These are phyloP conservation scores for Cryptococcus jaspeensis DNA, from an alignment of 1,284 basidiomycete genomes.

Conservation along the genomic window DNA sequence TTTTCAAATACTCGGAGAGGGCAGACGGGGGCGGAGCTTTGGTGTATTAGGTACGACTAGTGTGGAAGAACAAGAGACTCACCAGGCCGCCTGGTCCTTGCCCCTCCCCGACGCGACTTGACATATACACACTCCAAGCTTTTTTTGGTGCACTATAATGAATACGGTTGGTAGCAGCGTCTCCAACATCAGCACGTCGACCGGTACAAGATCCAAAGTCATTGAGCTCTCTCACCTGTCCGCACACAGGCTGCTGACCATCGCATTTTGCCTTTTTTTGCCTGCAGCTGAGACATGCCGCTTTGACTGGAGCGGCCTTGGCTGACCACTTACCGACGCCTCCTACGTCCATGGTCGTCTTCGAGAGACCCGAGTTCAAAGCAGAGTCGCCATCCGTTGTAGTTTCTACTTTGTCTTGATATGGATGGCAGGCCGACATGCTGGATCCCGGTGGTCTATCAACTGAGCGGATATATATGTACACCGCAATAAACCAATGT, in stretches of 20 bases:
- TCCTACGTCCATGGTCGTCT: too few species aligned
- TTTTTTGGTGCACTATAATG: constrained; percentile 42
- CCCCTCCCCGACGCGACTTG: constrained; percentile 50
- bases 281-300: constrained; percentile 50
- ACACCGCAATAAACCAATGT: too few species aligned
- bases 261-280: constrained; percentile 52
- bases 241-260: constrained; percentile 47
- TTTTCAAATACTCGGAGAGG: constrained; percentile 44
- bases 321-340: too few species aligned
- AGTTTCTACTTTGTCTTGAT: too few species aligned
- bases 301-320: constrained; percentile 44
- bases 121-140: constrained; percentile 49
- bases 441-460: too few species aligned
- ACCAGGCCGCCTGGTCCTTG: constrained; percentile 47
- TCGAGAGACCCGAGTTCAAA: too few species aligned
- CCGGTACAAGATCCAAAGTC: too few species aligned
- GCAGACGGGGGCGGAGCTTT: constrained; percentile 37
- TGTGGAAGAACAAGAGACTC: constrained; percentile 1
- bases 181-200: not conserved
- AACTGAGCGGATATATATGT: too few species aligned
- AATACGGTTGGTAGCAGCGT: not conserved
- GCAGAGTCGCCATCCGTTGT: too few species aligned
- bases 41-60: not conserved
- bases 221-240: constrained; percentile 33
- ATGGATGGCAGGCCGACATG: too few species aligned